phyloP scores from a whole-genome alignment of 2,329 filamentous ascomycete genomes.

The Eutypella sp. region DNA sequence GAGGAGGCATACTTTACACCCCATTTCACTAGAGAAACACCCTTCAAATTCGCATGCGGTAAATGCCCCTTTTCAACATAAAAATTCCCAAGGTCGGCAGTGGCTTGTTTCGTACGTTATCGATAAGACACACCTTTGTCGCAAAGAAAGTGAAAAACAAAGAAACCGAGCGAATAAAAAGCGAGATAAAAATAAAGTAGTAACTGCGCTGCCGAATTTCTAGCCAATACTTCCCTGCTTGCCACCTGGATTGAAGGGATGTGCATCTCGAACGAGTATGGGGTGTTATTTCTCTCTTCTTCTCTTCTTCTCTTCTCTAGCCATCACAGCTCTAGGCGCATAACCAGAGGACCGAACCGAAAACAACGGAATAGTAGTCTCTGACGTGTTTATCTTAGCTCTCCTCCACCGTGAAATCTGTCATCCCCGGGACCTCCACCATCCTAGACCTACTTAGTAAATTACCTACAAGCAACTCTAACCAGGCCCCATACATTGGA shows the following conservation, averaged over 20 bases:
- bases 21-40: not conserved
- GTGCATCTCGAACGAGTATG: too few relatives aligned
- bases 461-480: not conserved
- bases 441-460: not conserved
- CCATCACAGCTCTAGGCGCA: not conserved
- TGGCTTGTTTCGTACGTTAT: not conserved
- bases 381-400: not conserved
- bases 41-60: not conserved
- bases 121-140: not conserved
- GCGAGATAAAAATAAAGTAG: too few relatives aligned
- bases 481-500: not conserved
- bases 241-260: too few relatives aligned
- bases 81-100: not conserved
- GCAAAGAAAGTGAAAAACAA: too few relatives aligned
- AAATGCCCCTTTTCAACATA: not conserved
- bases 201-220: too few relatives aligned
- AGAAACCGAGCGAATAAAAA: too few relatives aligned
- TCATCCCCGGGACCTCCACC: not conserved
- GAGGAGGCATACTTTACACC: not conserved
- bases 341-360: too few relatives aligned
- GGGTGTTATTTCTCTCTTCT: too few relatives aligned
- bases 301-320: too few relatives aligned
- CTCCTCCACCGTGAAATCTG: not conserved
- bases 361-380: too few relatives aligned
- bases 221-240: too few relatives aligned